Evolutionary conservation across 192 early-diverging fungal genomes (phyloP), one percentile per base, ranked within the genome.

Genomic region (Funneliformis geosporum): DNA sequence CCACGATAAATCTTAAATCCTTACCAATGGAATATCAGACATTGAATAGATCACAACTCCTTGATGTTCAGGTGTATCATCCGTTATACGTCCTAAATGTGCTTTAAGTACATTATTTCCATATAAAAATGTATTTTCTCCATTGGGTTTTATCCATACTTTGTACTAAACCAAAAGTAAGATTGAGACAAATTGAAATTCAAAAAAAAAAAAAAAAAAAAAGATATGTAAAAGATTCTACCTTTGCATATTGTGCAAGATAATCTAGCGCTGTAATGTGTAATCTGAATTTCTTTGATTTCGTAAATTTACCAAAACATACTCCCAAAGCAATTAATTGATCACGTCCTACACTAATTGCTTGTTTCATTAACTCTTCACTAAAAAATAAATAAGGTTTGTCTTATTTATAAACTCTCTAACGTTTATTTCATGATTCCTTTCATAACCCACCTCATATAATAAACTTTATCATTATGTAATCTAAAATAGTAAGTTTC

Each of bases 301-400:
- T 98, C 76, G 97, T 95, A 81, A 98, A 98, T 86, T 98, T 98
- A 76, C 98, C 98, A 89, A 99, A 99, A 86, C 96, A 97, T n/a
- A 94, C 90, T 60, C 98, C 98, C 43, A 98, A 87, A 8, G 96
- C 94, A 62, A 95, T 88, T 71, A 99, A 87, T 80, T 97, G 91
- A 83, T 95, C 93, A 44, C 96, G 91, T 42, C 91, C 92, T 72
- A 98, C 88, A 65, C 89, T 90, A 8, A 89, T 91, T 27, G 98
- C 94, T 81, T 91, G 89, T 66, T 94, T 90, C 96, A 98, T 97
- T 77, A 98, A 93, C 1, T 88, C 86, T 83, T 99, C 98, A 83
- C 95, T 93, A 79, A 55, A n/a, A 70, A 43, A 40, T 11, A 44
- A 0, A 25, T 50, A 18, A 44, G 43, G 62, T 7, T 12, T 14